phyloP scores from a whole-genome alignment of 2,329 filamentous ascomycete species.

The Talaromyces sp. region DNA sequence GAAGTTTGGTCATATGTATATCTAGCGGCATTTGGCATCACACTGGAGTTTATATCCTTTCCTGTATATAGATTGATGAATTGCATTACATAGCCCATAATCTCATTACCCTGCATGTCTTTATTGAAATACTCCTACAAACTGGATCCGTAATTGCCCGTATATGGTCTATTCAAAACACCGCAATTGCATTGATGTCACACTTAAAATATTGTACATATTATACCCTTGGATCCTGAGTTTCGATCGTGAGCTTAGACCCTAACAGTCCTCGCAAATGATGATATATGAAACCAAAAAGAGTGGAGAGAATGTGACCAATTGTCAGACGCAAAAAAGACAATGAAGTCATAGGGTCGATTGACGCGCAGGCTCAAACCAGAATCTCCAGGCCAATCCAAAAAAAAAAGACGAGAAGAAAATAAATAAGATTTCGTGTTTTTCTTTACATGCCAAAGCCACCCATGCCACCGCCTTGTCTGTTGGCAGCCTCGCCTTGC shows the following conservation, averaged over 20 bases:
- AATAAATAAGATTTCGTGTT: neutral
- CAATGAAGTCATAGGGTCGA: neutral
- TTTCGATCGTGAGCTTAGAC: neutral
- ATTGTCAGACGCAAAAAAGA: neutral
- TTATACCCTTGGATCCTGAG: neutral
- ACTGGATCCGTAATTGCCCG: too few species aligned
- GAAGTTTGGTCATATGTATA: conserved; percentile 19
- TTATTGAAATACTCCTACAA: too few species aligned
- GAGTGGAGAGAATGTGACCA: conserved; percentile 8
- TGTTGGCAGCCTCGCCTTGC: conserved; percentile 75
- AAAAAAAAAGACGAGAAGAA: neutral
- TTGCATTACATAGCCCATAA: neutral
- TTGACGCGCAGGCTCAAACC: neutral
- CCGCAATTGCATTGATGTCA: neutral
- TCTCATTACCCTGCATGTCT: neutral
- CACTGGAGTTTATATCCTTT: neutral
- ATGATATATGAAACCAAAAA: conserved; percentile 11
- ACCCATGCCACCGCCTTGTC: conserved; percentile 51
- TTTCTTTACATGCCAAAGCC: conserved; percentile 46
- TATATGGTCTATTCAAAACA: neutral
- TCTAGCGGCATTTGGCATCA: conserved; percentile 2
- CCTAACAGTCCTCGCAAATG: neutral
- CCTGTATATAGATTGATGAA: neutral
- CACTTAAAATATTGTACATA: neutral
- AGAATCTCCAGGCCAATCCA: neutral